Evolutionary conservation across 1,284 basidiomycete species (phyloP).

Genomic region (Boletus smithii): DNA sequence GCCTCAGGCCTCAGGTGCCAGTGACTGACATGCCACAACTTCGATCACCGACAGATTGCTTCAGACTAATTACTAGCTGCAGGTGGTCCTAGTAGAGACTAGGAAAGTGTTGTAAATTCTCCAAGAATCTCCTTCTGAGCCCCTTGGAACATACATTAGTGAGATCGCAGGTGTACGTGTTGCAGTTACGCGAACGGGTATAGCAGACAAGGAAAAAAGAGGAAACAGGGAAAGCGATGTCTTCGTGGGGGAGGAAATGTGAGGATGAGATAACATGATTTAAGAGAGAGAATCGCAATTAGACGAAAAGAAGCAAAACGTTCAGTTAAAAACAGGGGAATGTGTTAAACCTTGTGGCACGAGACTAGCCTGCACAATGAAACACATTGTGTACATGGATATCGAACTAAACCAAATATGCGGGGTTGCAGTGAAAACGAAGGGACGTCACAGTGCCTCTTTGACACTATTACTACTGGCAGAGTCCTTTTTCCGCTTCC

Average conservation of each 20-base stretch:
- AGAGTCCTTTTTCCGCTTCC: constrained; percentile 54
- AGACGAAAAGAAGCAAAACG: constrained; percentile 5
- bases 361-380: constrained; percentile 14
- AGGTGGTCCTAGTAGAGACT: no score
- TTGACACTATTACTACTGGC: constrained; percentile 37
- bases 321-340: constrained; percentile 7
- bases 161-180: constrained; percentile 30
- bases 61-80: no score
- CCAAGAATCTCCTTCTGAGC: constrained; percentile 9
- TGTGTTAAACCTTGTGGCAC: constrained; percentile 5
- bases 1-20: no score
- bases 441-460: constrained; percentile 27
- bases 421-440: constrained; percentile 11
- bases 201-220: constrained; percentile 20
- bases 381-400: constrained; percentile 23
- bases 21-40: no score
- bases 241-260: constrained; percentile 2
- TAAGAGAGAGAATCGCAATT: constrained; percentile 5
- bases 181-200: constrained; percentile 33
- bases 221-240: constrained; percentile 12
- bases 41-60: no score
- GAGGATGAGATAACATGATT: constrained; percentile 13
- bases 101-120: no score
- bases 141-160: constrained; percentile 31
- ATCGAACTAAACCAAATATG: constrained; percentile 20